Evolutionary conservation across 129 eudicot species (phyloP), one percentile per base, ranked within the genome.

Genomic region (Heracleum sosnowskyi): DNA sequence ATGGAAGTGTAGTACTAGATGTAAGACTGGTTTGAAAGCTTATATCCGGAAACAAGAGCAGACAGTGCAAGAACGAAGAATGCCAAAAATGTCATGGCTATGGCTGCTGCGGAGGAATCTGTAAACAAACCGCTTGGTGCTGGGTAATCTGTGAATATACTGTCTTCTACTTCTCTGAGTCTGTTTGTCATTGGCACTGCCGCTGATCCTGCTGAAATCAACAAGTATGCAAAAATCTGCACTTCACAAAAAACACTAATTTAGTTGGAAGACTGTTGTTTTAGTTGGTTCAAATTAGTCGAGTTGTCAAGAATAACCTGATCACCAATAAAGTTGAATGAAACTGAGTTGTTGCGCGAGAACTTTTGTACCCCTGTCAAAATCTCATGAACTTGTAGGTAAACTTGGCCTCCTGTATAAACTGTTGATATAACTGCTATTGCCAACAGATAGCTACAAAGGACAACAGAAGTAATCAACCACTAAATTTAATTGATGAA

Each of bases 61-160:
- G 98, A 91, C 39, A 79, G 80, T 2, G 84, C 93, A 0, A 94
- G 83, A 39, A 85, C 31, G 73, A 94, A 24, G 80, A 94, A 94
- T 12, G 97, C 98, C 39, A 94, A 79, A 84, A 94, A 86, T 34
- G 83, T 89, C 98, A 94, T 94, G 85, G 93, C 91, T 42, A 90
- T 88, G 77, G 96, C 90, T 11, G 97, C 77, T 12, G 96, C 92
- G 44, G 92, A 77, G 13, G 96, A 64, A 78, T 94, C 98, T 37
- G 98, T 91, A 81, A 94, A 94, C 35, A 86, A 83, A 85, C 88
- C 87, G 68, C 91, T 96, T 2, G 82, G 83, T 37, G 85, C 90
- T 81, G 60, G 20, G 60, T 51, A 51, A 51, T 51, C 60, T 44
- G 47, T 11, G 3, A 3, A 93, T 37, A 84, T 81, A 85, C 88